Evolutionary conservation across 2,329 filamentous ascomycete genomes (phyloP).

Genomic region (Biscogniauxia sp.): DNA sequence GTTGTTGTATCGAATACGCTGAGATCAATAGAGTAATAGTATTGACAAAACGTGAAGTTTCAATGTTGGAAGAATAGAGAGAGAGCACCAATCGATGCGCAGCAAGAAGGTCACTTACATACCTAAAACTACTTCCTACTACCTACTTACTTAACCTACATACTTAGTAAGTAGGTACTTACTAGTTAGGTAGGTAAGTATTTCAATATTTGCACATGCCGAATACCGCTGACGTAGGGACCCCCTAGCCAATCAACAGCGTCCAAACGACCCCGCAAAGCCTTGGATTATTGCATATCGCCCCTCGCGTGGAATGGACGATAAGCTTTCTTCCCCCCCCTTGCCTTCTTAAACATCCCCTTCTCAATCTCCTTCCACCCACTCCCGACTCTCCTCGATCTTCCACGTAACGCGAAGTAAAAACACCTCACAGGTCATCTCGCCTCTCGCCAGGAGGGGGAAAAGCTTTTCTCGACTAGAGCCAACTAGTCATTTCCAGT

Average conservation of each 20-base stretch:
- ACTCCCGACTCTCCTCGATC: neutral
- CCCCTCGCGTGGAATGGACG: neutral
- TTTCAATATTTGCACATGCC: conserved; percentile 1
- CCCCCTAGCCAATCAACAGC: conserved; percentile 16
- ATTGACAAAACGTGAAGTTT: neutral
- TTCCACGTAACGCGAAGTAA: neutral
- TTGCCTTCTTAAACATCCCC: neutral
- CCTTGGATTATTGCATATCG: neutral
- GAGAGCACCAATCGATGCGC: no score
- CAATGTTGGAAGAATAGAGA: neutral
- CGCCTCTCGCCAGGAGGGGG: no score
- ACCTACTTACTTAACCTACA: no score
- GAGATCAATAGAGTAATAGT: neutral
- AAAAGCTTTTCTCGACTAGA: neutral
- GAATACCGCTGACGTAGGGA: conserved; percentile 20
- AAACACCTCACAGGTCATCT: neutral
- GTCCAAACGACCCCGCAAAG: neutral
- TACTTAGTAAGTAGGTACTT: no score
- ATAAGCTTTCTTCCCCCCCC: neutral
- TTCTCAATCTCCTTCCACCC: neutral
- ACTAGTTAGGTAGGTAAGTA: no score
- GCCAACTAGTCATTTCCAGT: neutral
- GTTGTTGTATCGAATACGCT: no score
- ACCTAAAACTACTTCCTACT: no score
- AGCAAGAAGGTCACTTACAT: no score